Conservation (phyloP, 2,329 filamentous ascomycete genomes). For the Aspergillus pseudoviridinutans region DNA sequence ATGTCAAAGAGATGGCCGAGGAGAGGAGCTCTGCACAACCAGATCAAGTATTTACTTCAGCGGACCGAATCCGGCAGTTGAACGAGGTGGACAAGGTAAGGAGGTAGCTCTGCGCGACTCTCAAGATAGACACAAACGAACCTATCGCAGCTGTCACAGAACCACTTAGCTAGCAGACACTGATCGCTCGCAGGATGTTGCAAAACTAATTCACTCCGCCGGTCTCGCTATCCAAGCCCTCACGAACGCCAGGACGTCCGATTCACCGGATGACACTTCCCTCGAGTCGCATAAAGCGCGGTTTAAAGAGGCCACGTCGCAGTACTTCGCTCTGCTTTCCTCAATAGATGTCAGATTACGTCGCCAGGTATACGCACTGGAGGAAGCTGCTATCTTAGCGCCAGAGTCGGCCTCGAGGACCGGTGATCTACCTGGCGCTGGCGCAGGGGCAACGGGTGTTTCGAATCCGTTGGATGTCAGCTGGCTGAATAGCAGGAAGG, state of each 20-base stretch:
- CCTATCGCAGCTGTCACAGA: background rate
- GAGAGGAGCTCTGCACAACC: slow-evolving; percentile 18
- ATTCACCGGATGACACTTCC: slow-evolving; percentile 35
- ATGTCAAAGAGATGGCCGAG: slow-evolving; percentile 19
- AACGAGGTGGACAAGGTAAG: slow-evolving; percentile 69
- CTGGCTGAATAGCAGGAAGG: slow-evolving; percentile 81
- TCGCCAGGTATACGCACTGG: slow-evolving; percentile 71
- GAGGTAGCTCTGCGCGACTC: background rate
- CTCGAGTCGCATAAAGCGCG: slow-evolving; percentile 56
- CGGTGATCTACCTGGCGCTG: slow-evolving; percentile 26
- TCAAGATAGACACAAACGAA: background rate
- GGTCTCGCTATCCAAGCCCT: slow-evolving; percentile 62
- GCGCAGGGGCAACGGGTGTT: slow-evolving; percentile 26
- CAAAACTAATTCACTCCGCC: slow-evolving; percentile 55
- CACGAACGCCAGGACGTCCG: slow-evolving; percentile 46
- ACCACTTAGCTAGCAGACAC: background rate
- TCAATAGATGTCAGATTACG: slow-evolving; percentile 70
- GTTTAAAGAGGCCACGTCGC: slow-evolving; percentile 52
- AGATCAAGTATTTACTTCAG: slow-evolving; percentile 57
- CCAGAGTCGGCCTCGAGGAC: slow-evolving; percentile 36
- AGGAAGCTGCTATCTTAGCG: slow-evolving; percentile 72
- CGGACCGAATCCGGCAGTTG: slow-evolving; percentile 76
- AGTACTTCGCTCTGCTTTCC: slow-evolving; percentile 71
- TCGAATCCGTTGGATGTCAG: slow-evolving; percentile 73
- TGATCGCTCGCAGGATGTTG: slow-evolving; percentile 40